phyloP scores from a whole-genome alignment of 371 early-diverging fungal genomes.

The Mitosporidium daphniae region DNA sequence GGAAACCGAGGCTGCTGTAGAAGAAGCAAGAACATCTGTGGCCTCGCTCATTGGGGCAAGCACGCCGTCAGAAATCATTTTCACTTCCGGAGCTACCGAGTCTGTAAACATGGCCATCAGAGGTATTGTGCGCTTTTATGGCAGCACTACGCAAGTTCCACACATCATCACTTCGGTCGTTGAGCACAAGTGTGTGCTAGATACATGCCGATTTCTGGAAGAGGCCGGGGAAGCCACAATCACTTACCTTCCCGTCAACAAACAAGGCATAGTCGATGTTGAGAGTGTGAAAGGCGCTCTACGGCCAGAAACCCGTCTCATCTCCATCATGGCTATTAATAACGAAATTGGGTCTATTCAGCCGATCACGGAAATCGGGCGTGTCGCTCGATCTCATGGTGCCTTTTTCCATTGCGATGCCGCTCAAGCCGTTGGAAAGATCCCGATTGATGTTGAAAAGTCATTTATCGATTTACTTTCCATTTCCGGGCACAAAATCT shows the following conservation, averaged over 20 bases:
- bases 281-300: conserved; percentile 34
- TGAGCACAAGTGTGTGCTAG: conserved; percentile 96
- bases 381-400: conserved; percentile 6
- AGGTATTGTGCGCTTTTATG: conserved; percentile 82
- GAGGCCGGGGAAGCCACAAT: conserved; percentile 76
- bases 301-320: conserved; percentile 50
- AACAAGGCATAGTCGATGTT: conserved; percentile 36
- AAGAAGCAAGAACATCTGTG: conserved; percentile 52
- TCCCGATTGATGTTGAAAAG: conserved; percentile 65
- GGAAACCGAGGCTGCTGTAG: conserved; percentile 80
- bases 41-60: conserved; percentile 60
- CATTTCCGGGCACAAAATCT: conserved; percentile 91
- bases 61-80: conserved; percentile 90
- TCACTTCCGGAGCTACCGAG: conserved; percentile 98
- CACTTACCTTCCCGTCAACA: conserved; percentile 70
- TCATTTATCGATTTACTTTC: conserved; percentile 86
- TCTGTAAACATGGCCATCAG: conserved; percentile 81
- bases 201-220: conserved; percentile 80
- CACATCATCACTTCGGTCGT: conserved; percentile 94
- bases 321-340: conserved; percentile 91
- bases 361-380: conserved; percentile 66
- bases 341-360: conserved; percentile 96
- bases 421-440: conserved; percentile 95
- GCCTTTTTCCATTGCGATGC: conserved; percentile 47
- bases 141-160: conserved; percentile 28